Evolutionary conservation across 78 protist genomes (phyloP).

Genomic region (Dictyostelium discoideum): DNA sequence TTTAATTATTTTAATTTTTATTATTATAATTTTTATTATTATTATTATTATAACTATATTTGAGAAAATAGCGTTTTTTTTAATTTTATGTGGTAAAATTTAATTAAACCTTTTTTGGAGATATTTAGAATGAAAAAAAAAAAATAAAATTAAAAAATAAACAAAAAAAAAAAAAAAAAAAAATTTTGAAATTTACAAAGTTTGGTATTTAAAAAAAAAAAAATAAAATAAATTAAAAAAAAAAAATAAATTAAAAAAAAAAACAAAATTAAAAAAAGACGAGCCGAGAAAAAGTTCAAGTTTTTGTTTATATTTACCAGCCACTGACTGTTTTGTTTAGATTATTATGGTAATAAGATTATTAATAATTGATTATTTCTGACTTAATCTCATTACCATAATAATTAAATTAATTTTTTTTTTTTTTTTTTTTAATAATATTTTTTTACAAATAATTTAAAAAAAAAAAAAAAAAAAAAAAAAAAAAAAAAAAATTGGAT

Average conservation of each 20-base stretch:
- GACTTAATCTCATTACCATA: background rate
- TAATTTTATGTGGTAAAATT: background rate
- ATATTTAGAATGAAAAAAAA: background rate
- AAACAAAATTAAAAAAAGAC: background rate
- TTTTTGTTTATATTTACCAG: background rate
- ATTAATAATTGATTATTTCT: background rate
- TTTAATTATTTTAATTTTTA: background rate
- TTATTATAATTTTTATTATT: background rate
- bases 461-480: background rate
- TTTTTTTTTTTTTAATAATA: background rate
- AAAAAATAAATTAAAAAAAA: background rate
- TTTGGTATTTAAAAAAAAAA: background rate
- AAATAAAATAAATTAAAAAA: background rate
- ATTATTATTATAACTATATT: too few species aligned
- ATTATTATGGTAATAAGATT: background rate
- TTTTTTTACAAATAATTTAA: too few species aligned
- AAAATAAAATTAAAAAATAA: background rate
- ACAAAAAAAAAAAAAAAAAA: background rate
- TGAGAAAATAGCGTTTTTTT: too few species aligned
- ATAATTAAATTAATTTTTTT: background rate
- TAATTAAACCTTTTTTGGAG: background rate
- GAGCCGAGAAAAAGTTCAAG: background rate
- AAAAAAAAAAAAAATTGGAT: background rate
- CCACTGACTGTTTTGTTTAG: background rate
- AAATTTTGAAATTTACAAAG: background rate